Conservation (phyloP, 2,329 filamentous ascomycete genomes). For the Scedosporium apiospermum region DNA sequence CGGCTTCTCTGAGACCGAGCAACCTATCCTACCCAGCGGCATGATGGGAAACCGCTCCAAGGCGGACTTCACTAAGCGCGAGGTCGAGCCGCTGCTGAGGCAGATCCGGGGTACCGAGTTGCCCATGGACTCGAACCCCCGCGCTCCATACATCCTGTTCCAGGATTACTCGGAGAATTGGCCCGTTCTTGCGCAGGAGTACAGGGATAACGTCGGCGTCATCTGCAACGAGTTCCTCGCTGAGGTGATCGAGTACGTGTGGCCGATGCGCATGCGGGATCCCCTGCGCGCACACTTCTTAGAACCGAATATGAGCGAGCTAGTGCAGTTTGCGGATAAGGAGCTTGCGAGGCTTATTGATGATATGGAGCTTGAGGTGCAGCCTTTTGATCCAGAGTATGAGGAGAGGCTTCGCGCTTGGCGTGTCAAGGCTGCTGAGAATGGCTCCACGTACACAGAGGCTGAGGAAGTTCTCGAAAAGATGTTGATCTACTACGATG, state of each 20-base stretch:
- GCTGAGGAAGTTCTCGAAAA: slow-evolving; percentile 45
- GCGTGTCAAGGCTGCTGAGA: slow-evolving; percentile 30
- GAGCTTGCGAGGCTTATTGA: slow-evolving; percentile 37
- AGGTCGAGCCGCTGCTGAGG: slow-evolving; percentile 38
- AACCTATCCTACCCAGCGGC: slow-evolving; percentile 15
- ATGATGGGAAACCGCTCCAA: slow-evolving; percentile 29
- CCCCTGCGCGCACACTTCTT: slow-evolving; percentile 39
- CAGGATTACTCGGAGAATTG: slow-evolving; percentile 43
- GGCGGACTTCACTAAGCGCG: slow-evolving; percentile 35
- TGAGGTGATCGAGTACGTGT: slow-evolving; percentile 40
- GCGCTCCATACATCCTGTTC: slow-evolving; percentile 44
- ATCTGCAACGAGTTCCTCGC: slow-evolving; percentile 45
- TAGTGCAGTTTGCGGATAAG: slow-evolving; percentile 35
- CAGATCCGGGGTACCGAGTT: slow-evolving; percentile 44
- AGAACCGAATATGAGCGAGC: slow-evolving; percentile 35
- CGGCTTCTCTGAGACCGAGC: slow-evolving; percentile 24
- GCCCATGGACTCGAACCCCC: slow-evolving; percentile 41
- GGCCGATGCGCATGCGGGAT: slow-evolving; percentile 41
- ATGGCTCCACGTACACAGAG: slow-evolving; percentile 37
- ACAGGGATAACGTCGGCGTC: slow-evolving; percentile 43
- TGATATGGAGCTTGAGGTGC: slow-evolving; percentile 42
- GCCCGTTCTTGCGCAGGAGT: slow-evolving; percentile 41
- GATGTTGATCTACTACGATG: slow-evolving; percentile 46
- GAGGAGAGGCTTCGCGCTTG: slow-evolving; percentile 39
- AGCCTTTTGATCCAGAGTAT: slow-evolving; percentile 44